Percentiles rank a stretch among this genome's conserved stretches.
Evolutionary conservation across 2,329 filamentous ascomycete genomes (phyloP).

Genomic region (Bipolaris cookei): DNA sequence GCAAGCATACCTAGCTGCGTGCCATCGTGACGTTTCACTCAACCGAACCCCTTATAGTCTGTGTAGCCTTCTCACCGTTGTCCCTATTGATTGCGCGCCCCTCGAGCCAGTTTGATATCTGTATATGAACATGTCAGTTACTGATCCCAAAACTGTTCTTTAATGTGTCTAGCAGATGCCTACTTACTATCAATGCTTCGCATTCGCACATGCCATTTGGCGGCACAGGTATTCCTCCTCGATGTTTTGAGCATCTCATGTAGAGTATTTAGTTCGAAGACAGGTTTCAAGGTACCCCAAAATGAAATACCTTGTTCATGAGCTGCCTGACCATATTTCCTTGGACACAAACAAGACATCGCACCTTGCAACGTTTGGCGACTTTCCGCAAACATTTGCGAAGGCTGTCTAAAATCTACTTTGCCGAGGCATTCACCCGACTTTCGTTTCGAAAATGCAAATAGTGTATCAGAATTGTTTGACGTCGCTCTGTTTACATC

Average conservation of each 20-base stretch:
- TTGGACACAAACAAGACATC: background rate
- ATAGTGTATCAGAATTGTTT: background rate
- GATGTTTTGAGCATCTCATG: background rate
- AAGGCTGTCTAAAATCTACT: background rate
- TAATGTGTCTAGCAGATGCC: background rate
- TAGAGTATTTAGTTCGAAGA: too few relatives aligned
- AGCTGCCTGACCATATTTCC: background rate
- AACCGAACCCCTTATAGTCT: background rate
- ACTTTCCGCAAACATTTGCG: background rate
- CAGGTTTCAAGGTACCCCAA: background rate
- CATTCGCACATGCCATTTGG: background rate
- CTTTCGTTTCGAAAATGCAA: background rate
- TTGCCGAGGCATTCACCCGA: background rate
- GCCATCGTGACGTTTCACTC: background rate
- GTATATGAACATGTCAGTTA: background rate
- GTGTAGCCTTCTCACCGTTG: background rate
- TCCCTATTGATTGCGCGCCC: slow-evolving; percentile 14
- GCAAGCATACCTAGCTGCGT: slow-evolving; percentile 8
- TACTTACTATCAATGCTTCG: background rate
- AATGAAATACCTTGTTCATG: background rate
- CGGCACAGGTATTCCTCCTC: background rate
- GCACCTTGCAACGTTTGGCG: background rate
- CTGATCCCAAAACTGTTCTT: background rate
- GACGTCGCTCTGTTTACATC: background rate
- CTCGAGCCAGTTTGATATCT: slow-evolving; percentile 14